Conservation (phyloP, 78 protist species). For the Protostelium mycophagum region DNA sequence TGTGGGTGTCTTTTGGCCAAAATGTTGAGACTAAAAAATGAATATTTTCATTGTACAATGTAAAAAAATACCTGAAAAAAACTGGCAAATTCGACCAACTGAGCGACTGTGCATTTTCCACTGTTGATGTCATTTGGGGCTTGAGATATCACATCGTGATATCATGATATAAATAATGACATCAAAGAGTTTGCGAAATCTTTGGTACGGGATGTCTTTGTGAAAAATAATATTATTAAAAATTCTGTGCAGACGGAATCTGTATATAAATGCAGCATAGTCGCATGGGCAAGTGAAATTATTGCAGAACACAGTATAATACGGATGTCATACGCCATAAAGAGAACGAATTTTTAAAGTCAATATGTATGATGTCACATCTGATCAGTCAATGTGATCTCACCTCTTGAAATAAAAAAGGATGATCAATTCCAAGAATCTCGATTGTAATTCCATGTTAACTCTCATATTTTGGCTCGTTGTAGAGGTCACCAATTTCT, state of each 20-base stretch:
- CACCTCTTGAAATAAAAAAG: background rate
- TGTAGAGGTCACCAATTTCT: background rate
- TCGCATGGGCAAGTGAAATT: no score
- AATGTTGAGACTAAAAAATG: background rate
- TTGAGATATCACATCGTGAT: background rate
- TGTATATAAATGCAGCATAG: no score
- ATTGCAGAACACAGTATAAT: no score
- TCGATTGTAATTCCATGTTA: background rate
- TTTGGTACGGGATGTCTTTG: no score
- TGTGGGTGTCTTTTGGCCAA: background rate
- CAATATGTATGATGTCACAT: no score
- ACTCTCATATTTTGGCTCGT: background rate
- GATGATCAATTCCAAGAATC: background rate
- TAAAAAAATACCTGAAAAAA: background rate
- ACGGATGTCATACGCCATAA: no score
- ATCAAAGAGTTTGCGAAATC: no score
- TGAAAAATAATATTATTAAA: no score
- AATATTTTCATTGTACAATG: background rate
- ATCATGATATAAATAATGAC: background rate
- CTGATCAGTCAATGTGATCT: no score
- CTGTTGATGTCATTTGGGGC: background rate
- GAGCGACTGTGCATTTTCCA: background rate
- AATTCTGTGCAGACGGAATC: no score
- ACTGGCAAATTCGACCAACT: background rate
- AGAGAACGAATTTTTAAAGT: no score